A percentile compares a stretch with the other conserved stretches of the same genome.
Conservation (phyloP, 345 rosid species). For the Garcia nutans region DNA sequence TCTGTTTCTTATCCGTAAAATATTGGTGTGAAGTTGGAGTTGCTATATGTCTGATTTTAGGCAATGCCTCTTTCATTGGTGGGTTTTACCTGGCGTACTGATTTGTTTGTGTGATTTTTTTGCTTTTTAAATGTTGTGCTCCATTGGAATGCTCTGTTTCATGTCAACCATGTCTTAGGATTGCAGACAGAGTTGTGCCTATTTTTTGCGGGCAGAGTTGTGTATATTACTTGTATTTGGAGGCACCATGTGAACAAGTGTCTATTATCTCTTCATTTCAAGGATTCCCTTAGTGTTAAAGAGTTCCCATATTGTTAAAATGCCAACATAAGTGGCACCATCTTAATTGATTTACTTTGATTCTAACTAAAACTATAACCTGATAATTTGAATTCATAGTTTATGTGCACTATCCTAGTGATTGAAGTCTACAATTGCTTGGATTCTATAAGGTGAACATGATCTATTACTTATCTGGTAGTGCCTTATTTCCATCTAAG, state of each 20-base stretch:
- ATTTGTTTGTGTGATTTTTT: neutral
- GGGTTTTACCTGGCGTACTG: neutral
- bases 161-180: neutral
- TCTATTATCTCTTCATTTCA: neutral
- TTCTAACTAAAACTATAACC: neutral
- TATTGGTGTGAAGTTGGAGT: neutral
- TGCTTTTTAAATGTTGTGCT: neutral
- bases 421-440: neutral
- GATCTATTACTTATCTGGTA: neutral
- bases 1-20: neutral
- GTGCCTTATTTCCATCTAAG: constrained; percentile 13
- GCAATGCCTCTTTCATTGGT: neutral
- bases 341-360: neutral
- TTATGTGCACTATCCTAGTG: neutral
- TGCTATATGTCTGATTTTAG: neutral
- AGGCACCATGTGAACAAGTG: neutral
- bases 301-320: neutral
- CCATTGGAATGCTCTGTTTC: neutral
- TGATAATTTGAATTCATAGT: neutral
- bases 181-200: neutral
- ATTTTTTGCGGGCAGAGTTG: neutral
- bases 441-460: neutral
- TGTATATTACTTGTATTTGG: neutral
- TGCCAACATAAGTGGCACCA: neutral
- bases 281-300: neutral